A percentile compares a stretch with the other conserved stretches of the same genome.
These are phyloP conservation scores for Apiotrichum gracile DNA, from an alignment of 1,284 basidiomycete species.

Conservation along the genomic window DNA sequence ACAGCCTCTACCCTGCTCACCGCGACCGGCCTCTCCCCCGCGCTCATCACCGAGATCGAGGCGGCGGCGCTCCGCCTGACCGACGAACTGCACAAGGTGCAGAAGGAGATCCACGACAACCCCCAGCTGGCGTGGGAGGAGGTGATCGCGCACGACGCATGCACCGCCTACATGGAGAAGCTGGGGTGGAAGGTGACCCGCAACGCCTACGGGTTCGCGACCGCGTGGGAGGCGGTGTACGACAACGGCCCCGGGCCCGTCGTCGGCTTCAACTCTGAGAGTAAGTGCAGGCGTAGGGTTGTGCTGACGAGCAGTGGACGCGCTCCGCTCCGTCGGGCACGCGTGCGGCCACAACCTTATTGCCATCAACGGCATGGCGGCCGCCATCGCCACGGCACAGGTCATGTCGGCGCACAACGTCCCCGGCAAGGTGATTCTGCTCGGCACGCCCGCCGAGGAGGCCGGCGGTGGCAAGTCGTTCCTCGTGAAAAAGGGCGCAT, in stretches of 20 bases:
- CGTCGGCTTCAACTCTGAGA: slow-evolving; percentile 29
- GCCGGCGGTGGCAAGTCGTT: slow-evolving; percentile 68
- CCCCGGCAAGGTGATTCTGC: slow-evolving; percentile 64
- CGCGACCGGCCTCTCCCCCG: not conserved
- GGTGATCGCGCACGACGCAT: slow-evolving; percentile 54
- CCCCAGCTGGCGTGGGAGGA: slow-evolving; percentile 29
- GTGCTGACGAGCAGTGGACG: slow-evolving; percentile 7
- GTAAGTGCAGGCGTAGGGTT: not conserved
- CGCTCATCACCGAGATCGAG: slow-evolving; percentile 1
- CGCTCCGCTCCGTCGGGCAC: slow-evolving; percentile 16
- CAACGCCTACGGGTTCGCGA: slow-evolving; percentile 54
- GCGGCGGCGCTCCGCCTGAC: not conserved
- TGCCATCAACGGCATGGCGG: slow-evolving; percentile 37
- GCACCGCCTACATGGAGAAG: slow-evolving; percentile 56
- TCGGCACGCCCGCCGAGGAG: slow-evolving; percentile 75
- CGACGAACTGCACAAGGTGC: slow-evolving; percentile 16
- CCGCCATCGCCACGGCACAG: slow-evolving; percentile 22
- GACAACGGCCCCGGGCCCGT: slow-evolving; percentile 20
- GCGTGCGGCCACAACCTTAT: slow-evolving; percentile 57
- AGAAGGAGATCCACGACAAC: slow-evolving; percentile 19
- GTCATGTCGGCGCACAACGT: slow-evolving; percentile 41
- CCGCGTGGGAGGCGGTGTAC: slow-evolving; percentile 23
- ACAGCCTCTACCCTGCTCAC: too few relatives aligned
- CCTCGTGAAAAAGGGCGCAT: slow-evolving; percentile 53
- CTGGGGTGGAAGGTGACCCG: slow-evolving; percentile 57